Evolutionary conservation across 768 basidiomycete species (phyloP), one percentile per base, ranked within the genome.

Genomic region (Butyriboletus loyo): DNA sequence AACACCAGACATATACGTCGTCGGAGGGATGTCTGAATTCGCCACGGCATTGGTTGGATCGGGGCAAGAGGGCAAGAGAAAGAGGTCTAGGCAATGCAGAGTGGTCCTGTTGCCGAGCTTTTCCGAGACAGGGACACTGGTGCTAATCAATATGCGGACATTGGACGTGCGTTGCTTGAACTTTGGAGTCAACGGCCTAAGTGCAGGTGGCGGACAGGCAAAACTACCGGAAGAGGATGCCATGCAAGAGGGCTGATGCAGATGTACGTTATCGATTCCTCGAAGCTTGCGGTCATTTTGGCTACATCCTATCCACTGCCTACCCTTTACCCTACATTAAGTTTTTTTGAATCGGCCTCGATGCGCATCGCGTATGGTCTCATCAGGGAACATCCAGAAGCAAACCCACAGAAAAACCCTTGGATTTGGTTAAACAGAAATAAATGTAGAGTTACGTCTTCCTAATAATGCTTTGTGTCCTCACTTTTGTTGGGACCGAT

Each of bases 21-120:
- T 95, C n/a, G 97, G 97, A 31, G 91, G 91, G 54, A 95, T 98
- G 72, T 84, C 87, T 28, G 73, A 73, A 54, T 98, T 98, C 61
- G 81, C 77, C 50, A 96, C 94, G 4, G 78, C 80, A 46, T 54
- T 95, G 35, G 80, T 91, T 6, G 70, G 71, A 53, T 55, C 63
- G 30, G 66, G 77, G 64, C 58, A 68, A 40, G 66, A 57, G 50
- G 48, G 61, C 58, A 60, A 60, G 40, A 46, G 21, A 28, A 57
- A 72, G 64, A 52, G 7, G 25, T 46, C 61, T 27, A 73, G 70
- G 57, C 72, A 65, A 58, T 88, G 86, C 72, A 76, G 94, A 47
- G 74, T 97, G 35, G 77, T 98, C 24, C 75, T 96, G 53, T 72
- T 97, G 24, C 96, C 96, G 1, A 79, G 76, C 34, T 98, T 98